These are phyloP conservation scores for Lepidium africanum DNA, from an alignment of 345 rosid species.

Conservation along the genomic window DNA sequence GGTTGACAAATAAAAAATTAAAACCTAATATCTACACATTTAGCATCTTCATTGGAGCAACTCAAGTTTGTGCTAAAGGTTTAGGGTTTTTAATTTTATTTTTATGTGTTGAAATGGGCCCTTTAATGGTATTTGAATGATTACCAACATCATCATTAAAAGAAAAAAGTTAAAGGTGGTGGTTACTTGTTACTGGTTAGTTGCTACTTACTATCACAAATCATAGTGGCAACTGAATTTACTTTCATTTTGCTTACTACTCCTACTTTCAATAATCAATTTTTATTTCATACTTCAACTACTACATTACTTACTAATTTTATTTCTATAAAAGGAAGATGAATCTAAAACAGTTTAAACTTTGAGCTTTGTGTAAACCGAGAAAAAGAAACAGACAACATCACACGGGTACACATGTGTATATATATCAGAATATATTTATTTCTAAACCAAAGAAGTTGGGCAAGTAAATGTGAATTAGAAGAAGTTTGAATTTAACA, in stretches of 20 bases:
- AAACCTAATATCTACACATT: no score
- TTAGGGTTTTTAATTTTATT: not conserved
- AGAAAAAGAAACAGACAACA: conserved; percentile 23
- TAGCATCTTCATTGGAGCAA: not conserved
- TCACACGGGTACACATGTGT: not conserved
- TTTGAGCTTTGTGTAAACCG: conserved; percentile 31
- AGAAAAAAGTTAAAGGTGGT: conserved; percentile 11
- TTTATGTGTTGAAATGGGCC: not conserved
- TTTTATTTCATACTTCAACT: not conserved
- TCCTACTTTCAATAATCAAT: not conserved
- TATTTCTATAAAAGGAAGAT: not conserved
- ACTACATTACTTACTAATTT: not conserved
- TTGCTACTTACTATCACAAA: conserved; percentile 12
- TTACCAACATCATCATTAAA: conserved; percentile 1
- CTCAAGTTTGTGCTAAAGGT: not conserved
- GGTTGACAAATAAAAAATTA: no score
- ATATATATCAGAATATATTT: not conserved
- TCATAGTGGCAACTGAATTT: not conserved
- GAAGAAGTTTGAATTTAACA: no score
- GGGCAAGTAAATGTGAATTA: no score
- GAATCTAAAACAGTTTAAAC: conserved; percentile 19
- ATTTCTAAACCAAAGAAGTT: no score
- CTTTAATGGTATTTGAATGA: not conserved
- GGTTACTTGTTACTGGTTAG: conserved; percentile 17
- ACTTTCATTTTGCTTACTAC: not conserved